Conservation (phyloP, 495 filamentous ascomycete species). For the Mycothermus thermophilus region DNA sequence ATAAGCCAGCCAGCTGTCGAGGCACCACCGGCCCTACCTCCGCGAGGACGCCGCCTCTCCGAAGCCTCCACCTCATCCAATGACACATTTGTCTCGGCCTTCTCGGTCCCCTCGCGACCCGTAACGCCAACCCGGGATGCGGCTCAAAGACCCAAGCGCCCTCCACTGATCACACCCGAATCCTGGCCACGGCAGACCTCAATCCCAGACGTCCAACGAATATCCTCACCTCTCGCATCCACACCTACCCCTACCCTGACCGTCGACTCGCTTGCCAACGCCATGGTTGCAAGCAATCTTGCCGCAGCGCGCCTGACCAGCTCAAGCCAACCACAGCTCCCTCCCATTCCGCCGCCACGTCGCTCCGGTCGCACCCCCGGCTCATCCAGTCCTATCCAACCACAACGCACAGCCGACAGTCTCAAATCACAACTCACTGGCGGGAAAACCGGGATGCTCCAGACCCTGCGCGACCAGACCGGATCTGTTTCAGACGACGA, state of each 20-base stretch:
- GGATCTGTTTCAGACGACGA: constrained; percentile 44
- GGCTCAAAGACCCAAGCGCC: not conserved
- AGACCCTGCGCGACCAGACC: constrained; percentile 37
- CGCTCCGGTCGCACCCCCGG: constrained; percentile 8
- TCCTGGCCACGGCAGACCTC: constrained; percentile 5
- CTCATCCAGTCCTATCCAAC: constrained; percentile 36
- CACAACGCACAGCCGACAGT: constrained; percentile 30
- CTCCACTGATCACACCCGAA: not conserved
- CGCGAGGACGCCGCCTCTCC: constrained; percentile 5
- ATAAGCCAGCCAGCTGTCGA: not conserved
- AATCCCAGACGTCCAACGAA: constrained; percentile 2
- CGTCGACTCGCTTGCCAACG: constrained; percentile 43
- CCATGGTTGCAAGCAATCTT: constrained; percentile 73
- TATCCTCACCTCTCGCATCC: constrained; percentile 7
- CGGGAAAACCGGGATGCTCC: constrained; percentile 67
- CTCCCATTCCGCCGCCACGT: constrained; percentile 16
- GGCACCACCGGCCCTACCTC: not conserved
- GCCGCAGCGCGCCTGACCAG: constrained; percentile 45
- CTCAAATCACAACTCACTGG: constrained; percentile 27
- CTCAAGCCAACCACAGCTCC: constrained; percentile 16
- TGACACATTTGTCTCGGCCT: constrained; percentile 36
- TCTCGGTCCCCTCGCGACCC: constrained; percentile 22
- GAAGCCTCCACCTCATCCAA: constrained; percentile 26
- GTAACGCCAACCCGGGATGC: constrained; percentile 12
- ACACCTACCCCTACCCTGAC: constrained; percentile 16